phyloP scores from a whole-genome alignment of 495 filamentous ascomycete species.

The Lepraria neglecta region DNA sequence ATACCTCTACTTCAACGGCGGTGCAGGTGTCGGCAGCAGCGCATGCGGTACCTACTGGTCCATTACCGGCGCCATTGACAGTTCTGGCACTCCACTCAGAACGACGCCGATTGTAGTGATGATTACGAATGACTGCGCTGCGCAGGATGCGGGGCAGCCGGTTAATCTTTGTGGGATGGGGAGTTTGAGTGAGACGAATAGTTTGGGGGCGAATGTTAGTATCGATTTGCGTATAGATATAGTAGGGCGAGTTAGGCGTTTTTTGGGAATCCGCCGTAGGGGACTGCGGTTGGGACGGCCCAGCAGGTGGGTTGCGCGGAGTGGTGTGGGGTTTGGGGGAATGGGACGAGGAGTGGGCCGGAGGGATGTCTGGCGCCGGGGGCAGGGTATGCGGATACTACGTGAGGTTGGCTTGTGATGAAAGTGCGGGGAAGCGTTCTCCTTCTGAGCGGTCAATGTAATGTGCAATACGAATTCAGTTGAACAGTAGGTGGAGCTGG shows the following conservation, averaged over 20 bases:
- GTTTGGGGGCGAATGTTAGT: not conserved
- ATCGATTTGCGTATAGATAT: not conserved
- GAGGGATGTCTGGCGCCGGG: not conserved
- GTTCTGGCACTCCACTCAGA: not conserved
- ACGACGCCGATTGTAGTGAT: not conserved
- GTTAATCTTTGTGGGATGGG: not conserved
- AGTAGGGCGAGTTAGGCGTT: not conserved
- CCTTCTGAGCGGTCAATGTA: no score
- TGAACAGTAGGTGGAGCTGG: no score
- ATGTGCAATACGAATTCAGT: no score
- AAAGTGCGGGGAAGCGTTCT: no score
- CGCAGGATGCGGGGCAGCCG: not conserved
- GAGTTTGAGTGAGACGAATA: not conserved
- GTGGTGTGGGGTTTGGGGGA: not conserved
- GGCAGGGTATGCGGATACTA: not conserved
- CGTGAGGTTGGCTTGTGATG: not conserved
- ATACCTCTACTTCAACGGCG: no score
- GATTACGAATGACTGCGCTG: not conserved
- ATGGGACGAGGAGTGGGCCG: not conserved
- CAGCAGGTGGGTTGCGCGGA: not conserved
- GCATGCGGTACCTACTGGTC: no score
- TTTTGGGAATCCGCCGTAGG: not conserved
- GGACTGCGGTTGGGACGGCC: not conserved
- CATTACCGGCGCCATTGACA: not conserved
- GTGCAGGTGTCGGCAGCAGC: no score